Evolutionary conservation across 2,329 filamentous ascomycete genomes (phyloP), one percentile per base, ranked within the genome.

Genomic region (Didymella pomorum): DNA sequence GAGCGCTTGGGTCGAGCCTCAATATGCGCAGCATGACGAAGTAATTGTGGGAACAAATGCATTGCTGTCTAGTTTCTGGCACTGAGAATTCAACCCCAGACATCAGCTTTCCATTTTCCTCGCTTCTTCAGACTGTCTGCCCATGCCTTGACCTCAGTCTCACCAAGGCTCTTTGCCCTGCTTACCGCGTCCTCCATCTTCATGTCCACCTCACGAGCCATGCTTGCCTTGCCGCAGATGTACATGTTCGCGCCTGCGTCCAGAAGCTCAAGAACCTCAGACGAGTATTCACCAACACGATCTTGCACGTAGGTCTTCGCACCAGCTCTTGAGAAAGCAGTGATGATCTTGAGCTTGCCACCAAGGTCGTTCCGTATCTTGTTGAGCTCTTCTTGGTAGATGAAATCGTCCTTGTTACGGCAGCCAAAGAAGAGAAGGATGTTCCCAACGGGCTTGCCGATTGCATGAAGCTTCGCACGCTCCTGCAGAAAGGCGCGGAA

Each of bases 51-150:
- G 18, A 35, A n/a, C 31, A 35, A 35, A 8, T n/a, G n/a, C 31
- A 35, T 35, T 35, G 31, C 31, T 35, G 31, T 35, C 31, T 39
- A 41, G 21, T 11, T 23, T 2, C 20, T 21, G 20, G 11, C 20
- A 48, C 11, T 31, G n/a, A 46, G 45, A 39, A 47, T 18, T 58
- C 51, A 81, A 21, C 79, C 79, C 82, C 82, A 84, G 42, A 84
- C 82, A 76, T 85, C 82, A 64, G 84, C 81, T 63, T 80, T 79
- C 81, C 82, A 84, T 67, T 82, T 83, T n/a, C 77, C 79, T 26
- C 76, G 76, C 64, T 78, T 81, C 77, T 82, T 84, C 37, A 82
- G 68, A 16, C 70, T 75, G 61, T 81, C 81, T 23, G 72, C 77
- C 82, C 82, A 84, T 49, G 75, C 72, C 52, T 79, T 79, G 14